Conservation (phyloP, 1,284 basidiomycete genomes). For the Schizophyllum commune region DNA sequence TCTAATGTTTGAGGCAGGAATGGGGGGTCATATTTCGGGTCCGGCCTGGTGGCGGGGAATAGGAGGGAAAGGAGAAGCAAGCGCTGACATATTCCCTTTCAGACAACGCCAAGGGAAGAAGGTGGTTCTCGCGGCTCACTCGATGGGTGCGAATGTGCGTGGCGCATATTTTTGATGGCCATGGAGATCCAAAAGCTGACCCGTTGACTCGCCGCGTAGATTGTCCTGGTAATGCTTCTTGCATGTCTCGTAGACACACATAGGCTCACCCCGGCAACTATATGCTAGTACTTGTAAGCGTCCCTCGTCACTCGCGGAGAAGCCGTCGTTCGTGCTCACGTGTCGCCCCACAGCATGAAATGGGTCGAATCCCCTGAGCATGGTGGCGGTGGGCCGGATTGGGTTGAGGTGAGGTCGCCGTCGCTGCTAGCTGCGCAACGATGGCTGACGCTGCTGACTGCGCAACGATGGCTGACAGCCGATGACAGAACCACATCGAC, state of each 20-base stretch:
- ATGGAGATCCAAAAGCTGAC: background rate
- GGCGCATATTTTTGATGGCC: background rate
- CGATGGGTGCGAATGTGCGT: constrained; percentile 79
- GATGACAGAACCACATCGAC: constrained; percentile 64
- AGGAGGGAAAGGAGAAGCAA: no score
- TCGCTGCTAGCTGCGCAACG: no score
- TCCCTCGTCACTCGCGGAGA: no score
- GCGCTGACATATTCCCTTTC: background rate
- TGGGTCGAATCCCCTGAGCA: constrained; percentile 90
- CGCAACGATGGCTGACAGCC: no score
- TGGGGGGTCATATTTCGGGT: background rate
- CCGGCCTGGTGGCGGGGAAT: no score
- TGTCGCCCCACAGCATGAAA: constrained; percentile 57
- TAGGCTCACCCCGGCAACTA: background rate
- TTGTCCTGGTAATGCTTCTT: constrained; percentile 39
- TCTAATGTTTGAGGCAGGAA: background rate
- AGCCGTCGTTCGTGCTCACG: no score
- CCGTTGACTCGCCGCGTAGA: constrained; percentile 19
- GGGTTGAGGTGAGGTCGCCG: constrained; percentile 71
- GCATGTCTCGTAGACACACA: no score
- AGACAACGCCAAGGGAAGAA: constrained; percentile 73
- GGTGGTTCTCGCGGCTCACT: constrained; percentile 83
- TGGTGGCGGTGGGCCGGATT: constrained; percentile 81
- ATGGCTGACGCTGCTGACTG: no score
- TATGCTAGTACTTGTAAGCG: constrained; percentile 56